Conservation (phyloP, 331 rosid genomes). For the Acacia pycnantha region DNA sequence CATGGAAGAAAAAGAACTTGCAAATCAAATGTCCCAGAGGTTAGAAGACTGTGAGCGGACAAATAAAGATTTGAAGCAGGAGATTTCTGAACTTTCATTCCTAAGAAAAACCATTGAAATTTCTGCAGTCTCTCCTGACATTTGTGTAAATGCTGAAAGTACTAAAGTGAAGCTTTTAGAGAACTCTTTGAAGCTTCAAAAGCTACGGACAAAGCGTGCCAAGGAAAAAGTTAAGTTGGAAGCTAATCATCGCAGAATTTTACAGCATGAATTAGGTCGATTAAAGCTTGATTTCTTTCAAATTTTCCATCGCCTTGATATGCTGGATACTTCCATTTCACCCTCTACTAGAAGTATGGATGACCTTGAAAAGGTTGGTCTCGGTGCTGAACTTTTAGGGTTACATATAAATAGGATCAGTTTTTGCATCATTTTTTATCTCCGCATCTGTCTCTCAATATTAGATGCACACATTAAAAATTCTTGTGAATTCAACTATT, state of each 20-base stretch:
- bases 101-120: slow-evolving; percentile 42
- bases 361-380: slow-evolving; percentile 64
- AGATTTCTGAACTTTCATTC: slow-evolving; percentile 45
- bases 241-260: slow-evolving; percentile 41
- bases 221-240: slow-evolving; percentile 59
- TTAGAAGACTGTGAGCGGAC: slow-evolving; percentile 47
- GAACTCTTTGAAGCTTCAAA: slow-evolving; percentile 61
- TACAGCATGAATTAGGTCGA: slow-evolving; percentile 55
- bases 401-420: slow-evolving; percentile 15
- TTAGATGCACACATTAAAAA: not conserved
- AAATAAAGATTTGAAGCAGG: slow-evolving; percentile 45
- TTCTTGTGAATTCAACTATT: not conserved
- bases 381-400: slow-evolving; percentile 27
- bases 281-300: slow-evolving; percentile 60
- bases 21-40: slow-evolving; percentile 55
- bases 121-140: slow-evolving; percentile 34
- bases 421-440: slow-evolving; percentile 12
- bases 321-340: slow-evolving; percentile 48
- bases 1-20: slow-evolving; percentile 51
- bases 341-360: slow-evolving; percentile 40
- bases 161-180: slow-evolving; percentile 56
- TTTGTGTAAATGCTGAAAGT: slow-evolving; percentile 35
- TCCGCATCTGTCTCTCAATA: not conserved
- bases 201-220: slow-evolving; percentile 52
- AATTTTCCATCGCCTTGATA: slow-evolving; percentile 55